Percentiles rank a stretch among this genome's conserved stretches.
These are phyloP conservation scores for Sordariomycetes sp. DNA, from an alignment of 2,329 filamentous ascomycete genomes.

Conservation along the genomic window DNA sequence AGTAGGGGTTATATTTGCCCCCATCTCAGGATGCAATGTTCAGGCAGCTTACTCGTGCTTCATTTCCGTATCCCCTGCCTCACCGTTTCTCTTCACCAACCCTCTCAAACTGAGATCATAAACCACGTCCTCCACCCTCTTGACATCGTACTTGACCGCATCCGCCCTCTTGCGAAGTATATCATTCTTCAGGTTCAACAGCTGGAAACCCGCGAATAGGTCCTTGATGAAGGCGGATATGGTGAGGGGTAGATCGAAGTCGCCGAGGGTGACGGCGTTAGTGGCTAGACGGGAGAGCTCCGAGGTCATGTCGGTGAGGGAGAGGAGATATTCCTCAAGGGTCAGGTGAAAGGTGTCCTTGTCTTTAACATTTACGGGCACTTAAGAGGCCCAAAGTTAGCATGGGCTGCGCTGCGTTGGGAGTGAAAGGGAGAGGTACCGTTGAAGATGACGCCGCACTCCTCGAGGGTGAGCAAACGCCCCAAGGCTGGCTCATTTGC, in stretches of 20 bases:
- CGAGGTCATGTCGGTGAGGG: constrained; percentile 78
- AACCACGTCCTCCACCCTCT: constrained; percentile 96
- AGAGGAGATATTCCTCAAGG: constrained; percentile 92
- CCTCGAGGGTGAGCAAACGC: constrained; percentile 75
- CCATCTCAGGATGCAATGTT: too few relatives aligned
- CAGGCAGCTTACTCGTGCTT: too few relatives aligned
- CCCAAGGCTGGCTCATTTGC: constrained; percentile 42
- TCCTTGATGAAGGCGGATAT: constrained; percentile 94
- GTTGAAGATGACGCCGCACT: constrained; percentile 69
- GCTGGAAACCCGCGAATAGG: constrained; percentile 89
- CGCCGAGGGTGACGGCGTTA: constrained; percentile 87
- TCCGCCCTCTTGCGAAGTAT: constrained; percentile 79
- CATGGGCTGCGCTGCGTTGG: too few relatives aligned
- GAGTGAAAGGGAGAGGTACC: constrained; percentile 45
- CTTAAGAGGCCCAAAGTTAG: too few relatives aligned
- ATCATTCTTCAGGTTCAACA: constrained; percentile 97
- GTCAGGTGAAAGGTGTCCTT: constrained; percentile 88
- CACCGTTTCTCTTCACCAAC: constrained; percentile 49
- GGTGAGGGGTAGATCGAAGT: constrained; percentile 75
- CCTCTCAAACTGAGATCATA: constrained; percentile 89
- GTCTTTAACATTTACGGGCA: constrained; percentile 86
- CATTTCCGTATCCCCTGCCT: constrained; percentile 24
- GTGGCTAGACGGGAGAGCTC: constrained; percentile 86
- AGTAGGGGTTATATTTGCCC: too few relatives aligned
- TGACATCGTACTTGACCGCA: constrained; percentile 93